Conservation (phyloP, 1,284 basidiomycete genomes). For the Moesziomyces globuligerus region DNA sequence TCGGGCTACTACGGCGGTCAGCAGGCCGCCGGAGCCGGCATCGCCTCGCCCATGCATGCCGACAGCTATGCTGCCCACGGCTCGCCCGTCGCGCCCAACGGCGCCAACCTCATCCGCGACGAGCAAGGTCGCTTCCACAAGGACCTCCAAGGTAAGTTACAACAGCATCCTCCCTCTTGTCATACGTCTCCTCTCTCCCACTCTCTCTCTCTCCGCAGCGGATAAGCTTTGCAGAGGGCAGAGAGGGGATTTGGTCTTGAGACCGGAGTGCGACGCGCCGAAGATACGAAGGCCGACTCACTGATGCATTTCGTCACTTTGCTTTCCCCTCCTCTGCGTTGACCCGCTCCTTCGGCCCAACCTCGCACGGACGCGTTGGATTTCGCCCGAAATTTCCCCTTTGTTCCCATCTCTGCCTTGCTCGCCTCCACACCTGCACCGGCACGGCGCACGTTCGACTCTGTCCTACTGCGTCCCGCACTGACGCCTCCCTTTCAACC, state of each 20-base stretch:
- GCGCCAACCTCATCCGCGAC: conserved; percentile 32
- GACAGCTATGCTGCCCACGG: conserved; percentile 18
- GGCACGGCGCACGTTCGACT: background rate
- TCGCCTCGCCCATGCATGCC: conserved; percentile 15
- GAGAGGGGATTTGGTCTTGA: too few relatives aligned
- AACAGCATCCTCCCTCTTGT: too few relatives aligned
- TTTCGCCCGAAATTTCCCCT: conserved; percentile 1
- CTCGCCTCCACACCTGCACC: conserved; percentile 8
- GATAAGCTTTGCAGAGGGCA: too few relatives aligned
- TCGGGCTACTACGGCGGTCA: conserved; percentile 33
- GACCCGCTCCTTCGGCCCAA: too few relatives aligned
- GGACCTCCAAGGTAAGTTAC: conserved; percentile 39
- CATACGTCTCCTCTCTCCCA: background rate
- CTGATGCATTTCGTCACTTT: conserved; percentile 5
- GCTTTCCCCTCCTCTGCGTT: too few relatives aligned
- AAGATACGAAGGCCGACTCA: too few relatives aligned
- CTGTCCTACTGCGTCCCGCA: background rate
- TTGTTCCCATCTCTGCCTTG: conserved; percentile 1
- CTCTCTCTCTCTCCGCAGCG: too few relatives aligned
- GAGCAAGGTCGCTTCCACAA: conserved; percentile 47
- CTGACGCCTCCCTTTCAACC: background rate
- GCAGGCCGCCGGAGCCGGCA: conserved; percentile 10
- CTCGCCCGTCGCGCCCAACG: conserved; percentile 30
- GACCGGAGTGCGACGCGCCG: too few relatives aligned
- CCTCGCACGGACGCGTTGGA: background rate